Percentiles rank a stretch among this genome's conserved stretches.
phyloP scores from a whole-genome alignment of 1,284 basidiomycete species.

The Xerocomus amazonicus region DNA sequence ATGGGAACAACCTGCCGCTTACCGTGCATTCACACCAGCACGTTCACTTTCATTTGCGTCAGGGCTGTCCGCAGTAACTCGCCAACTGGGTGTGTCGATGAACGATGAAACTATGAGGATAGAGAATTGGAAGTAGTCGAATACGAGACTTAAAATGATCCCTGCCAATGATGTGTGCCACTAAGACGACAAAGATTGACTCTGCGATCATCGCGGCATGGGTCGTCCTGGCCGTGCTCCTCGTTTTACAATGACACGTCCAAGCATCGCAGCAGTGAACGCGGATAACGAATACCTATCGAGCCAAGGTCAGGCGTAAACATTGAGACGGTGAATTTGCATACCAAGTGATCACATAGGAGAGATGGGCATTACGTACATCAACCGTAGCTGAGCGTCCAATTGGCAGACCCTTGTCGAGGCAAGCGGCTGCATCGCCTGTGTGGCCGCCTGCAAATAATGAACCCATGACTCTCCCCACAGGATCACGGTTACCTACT shows the following conservation, averaged over 20 bases:
- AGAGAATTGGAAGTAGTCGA: slow-evolving; percentile 1
- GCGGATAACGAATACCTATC: slow-evolving; percentile 70
- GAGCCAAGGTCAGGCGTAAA: slow-evolving; percentile 3
- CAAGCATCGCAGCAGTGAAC: slow-evolving; percentile 47
- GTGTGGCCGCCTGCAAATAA: slow-evolving; percentile 68
- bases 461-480: slow-evolving; percentile 8
- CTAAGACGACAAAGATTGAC: neutral
- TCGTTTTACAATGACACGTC: slow-evolving; percentile 28
- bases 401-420: slow-evolving; percentile 79
- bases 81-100: neutral
- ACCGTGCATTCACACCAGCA: slow-evolving; percentile 1
- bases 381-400: slow-evolving; percentile 85
- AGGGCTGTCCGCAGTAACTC: neutral
- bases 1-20: slow-evolving; percentile 10
- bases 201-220: slow-evolving; percentile 23
- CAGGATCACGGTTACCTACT: slow-evolving; percentile 44
- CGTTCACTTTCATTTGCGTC: slow-evolving; percentile 1
- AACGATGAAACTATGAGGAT: neutral
- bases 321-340: slow-evolving; percentile 15
- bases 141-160: slow-evolving; percentile 5
- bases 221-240: slow-evolving; percentile 27
- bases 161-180: neutral
- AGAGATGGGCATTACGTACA: slow-evolving; percentile 91
- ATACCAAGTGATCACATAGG: slow-evolving; percentile 95
- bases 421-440: slow-evolving; percentile 60